Evolutionary conservation across 495 filamentous ascomycete species (phyloP).

Genomic region (Penicillium canescens): DNA sequence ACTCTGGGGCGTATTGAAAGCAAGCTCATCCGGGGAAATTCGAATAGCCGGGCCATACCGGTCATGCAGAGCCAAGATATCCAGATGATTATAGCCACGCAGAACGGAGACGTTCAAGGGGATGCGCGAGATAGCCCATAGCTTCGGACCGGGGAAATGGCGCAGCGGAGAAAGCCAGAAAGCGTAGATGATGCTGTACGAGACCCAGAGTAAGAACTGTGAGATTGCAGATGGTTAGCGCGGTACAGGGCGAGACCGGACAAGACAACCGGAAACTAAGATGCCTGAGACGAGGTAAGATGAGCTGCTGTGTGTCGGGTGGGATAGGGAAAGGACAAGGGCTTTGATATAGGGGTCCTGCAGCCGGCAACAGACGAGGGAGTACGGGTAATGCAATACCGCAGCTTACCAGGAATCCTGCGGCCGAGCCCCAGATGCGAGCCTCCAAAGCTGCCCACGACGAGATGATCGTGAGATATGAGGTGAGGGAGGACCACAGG

Average conservation of each 20-base stretch:
- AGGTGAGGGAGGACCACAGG: slow-evolving; percentile 1
- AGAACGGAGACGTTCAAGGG: slow-evolving; percentile 29
- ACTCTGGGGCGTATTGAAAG: slow-evolving; percentile 53
- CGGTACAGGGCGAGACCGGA: no score
- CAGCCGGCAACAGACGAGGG: slow-evolving; percentile 13
- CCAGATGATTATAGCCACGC: slow-evolving; percentile 21
- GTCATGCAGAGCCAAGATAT: slow-evolving; percentile 28
- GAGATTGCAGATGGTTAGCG: slow-evolving; percentile 3
- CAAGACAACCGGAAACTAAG: no score
- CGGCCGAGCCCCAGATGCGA: slow-evolving; percentile 16
- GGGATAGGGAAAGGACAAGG: not conserved
- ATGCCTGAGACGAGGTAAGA: not conserved
- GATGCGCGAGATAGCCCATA: slow-evolving; percentile 41
- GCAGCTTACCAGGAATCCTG: slow-evolving; percentile 27
- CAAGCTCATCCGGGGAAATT: slow-evolving; percentile 54
- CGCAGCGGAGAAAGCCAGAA: slow-evolving; percentile 51
- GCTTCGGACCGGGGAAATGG: slow-evolving; percentile 51
- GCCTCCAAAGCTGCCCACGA: slow-evolving; percentile 5
- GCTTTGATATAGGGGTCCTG: slow-evolving; percentile 10
- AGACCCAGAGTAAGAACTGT: slow-evolving; percentile 16
- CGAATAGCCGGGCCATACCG: slow-evolving; percentile 54
- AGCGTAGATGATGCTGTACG: slow-evolving; percentile 38
- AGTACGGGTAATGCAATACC: slow-evolving; percentile 19
- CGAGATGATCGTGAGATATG: slow-evolving; percentile 7
- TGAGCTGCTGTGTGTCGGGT: not conserved